Conservation (phyloP, 2,329 filamentous ascomycete species). For the Cercospora sp. region DNA sequence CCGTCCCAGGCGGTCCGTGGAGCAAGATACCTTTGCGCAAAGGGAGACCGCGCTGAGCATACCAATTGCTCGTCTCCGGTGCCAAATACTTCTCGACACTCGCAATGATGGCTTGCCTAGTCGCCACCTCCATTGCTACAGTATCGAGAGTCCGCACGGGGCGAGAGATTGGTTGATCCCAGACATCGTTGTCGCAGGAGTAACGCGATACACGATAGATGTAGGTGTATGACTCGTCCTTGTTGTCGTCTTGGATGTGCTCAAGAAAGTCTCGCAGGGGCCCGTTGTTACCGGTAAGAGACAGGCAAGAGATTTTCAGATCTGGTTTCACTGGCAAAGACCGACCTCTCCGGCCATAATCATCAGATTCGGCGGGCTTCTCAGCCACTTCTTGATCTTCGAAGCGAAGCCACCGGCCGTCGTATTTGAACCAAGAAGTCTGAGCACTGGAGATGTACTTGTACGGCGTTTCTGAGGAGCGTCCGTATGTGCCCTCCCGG, state of each 20-base stretch:
- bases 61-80: slow-evolving; percentile 70
- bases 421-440: slow-evolving; percentile 10
- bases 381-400: background rate
- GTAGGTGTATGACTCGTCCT: slow-evolving; percentile 26
- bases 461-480: background rate
- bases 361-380: background rate
- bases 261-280: slow-evolving; percentile 45
- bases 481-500: background rate
- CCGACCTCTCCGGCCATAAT: background rate
- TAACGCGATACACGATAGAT: slow-evolving; percentile 22
- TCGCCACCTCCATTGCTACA: slow-evolving; percentile 66
- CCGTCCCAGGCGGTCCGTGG: slow-evolving; percentile 93
- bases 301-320: slow-evolving; percentile 27
- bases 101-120: slow-evolving; percentile 64
- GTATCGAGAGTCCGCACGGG: slow-evolving; percentile 71
- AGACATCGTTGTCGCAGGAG: slow-evolving; percentile 30
- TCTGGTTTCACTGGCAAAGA: background rate
- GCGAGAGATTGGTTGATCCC: slow-evolving; percentile 47
- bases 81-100: slow-evolving; percentile 77
- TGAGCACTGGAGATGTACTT: slow-evolving; percentile 8
- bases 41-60: slow-evolving; percentile 76
- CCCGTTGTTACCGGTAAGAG: slow-evolving; percentile 32
- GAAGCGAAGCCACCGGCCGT: slow-evolving; percentile 8
- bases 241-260: slow-evolving; percentile 48
- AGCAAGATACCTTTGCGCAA: slow-evolving; percentile 87